Evolutionary conservation across 768 basidiomycete genomes (phyloP), one percentile per base, ranked within the genome.

Genomic region (Boletus fagicola): DNA sequence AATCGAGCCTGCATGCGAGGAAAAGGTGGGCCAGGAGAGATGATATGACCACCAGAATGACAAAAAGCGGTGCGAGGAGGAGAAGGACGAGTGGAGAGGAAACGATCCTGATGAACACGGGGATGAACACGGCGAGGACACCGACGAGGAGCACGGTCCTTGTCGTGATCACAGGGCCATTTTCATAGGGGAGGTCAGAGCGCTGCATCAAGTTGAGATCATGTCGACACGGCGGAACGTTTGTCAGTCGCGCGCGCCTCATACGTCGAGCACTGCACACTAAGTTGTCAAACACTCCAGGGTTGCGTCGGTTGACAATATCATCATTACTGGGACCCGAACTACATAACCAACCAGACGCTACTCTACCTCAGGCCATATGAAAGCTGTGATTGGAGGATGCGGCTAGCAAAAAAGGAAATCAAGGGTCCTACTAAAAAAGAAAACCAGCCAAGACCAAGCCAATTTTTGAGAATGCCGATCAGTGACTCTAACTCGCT

Each of bases 21-120:
- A 82, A 78, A 57, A 90, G 67, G 67, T 78, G 78, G 12, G 83
- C 70, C 9, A 78, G 62, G 47, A 90, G 69, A 69, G 83, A 85
- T 5, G 77, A 74, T 26, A 86, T 13, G 16, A 74, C 73, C 10
- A 85, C 67, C 49, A 80, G 53, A 40, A 81, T 47, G 53, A 87
- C 63, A 57, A 89, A 64, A 49, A 85, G 64, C 20, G 89, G 90
- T 16, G 83, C 81, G 57, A 90, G 69, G 52, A 92, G 75, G 56
- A 90, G 65, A 50, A 91, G 76, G 31, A 77, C 73, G 57, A 90
- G 63, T 1, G 90, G 90, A 0, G 87, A 90, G 1, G 88, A 85
- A 43, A 85, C 60, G 45, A 88, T 69, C 40, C 83, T 84, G 24
- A 78, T 70, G 51, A 79, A 60, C 18, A 79, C 62, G 16, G 90